These are phyloP conservation scores for Corymbia calophylla DNA, from an alignment of 441 rosid genomes.

Conservation along the genomic window DNA sequence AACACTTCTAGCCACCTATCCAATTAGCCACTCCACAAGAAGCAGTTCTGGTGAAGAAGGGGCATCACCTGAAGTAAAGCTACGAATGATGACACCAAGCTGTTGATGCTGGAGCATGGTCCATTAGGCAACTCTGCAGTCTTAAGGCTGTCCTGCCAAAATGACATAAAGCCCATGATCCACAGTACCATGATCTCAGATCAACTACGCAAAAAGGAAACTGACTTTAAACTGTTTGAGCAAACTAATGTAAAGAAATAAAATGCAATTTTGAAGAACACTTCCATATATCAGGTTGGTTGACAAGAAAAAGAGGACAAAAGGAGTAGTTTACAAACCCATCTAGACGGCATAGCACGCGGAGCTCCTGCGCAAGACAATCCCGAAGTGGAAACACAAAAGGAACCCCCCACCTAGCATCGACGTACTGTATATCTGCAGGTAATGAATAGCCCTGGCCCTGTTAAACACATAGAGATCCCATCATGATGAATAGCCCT, in stretches of 20 bases:
- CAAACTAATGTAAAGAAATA: background rate
- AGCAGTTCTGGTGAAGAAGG: background rate
- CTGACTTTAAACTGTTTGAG: background rate
- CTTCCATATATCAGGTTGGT: background rate
- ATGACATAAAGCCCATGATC: slow-evolving; percentile 28
- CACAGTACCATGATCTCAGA: background rate
- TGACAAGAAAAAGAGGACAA: background rate
- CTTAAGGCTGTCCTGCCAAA: slow-evolving; percentile 85
- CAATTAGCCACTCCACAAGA: background rate
- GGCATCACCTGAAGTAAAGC: slow-evolving; percentile 67
- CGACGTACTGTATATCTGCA: slow-evolving; percentile 90
- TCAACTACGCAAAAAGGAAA: background rate
- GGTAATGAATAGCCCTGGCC: slow-evolving; percentile 93
- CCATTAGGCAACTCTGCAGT: slow-evolving; percentile 31
- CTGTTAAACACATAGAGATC: slow-evolving; percentile 23
- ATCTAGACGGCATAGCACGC: slow-evolving; percentile 61
- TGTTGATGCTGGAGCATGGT: slow-evolving; percentile 62
- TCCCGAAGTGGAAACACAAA: slow-evolving; percentile 91
- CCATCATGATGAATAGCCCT: background rate
- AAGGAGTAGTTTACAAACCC: slow-evolving; percentile 37
- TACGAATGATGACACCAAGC: slow-evolving; percentile 81
- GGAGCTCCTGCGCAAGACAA: slow-evolving; percentile 73
- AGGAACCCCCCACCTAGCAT: slow-evolving; percentile 80
- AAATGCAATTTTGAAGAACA: background rate
- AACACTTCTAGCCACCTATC: background rate